Conservation (phyloP, 2,329 filamentous ascomycete species). For the Colletotrichum horii region DNA sequence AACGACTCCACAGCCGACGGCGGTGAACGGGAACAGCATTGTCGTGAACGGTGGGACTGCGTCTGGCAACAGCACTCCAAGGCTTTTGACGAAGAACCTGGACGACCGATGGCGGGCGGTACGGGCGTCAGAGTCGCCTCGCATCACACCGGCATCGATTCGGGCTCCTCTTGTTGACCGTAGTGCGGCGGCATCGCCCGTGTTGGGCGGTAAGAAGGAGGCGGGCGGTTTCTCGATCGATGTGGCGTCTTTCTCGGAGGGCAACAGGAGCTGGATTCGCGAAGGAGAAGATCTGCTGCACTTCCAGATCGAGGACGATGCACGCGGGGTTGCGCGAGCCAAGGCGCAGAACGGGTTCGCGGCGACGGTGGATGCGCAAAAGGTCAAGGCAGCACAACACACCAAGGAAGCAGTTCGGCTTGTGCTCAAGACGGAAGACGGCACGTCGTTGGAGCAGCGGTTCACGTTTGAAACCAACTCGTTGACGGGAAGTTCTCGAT, state of each 20-base stretch:
- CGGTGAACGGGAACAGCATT: background rate
- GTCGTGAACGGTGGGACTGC: background rate
- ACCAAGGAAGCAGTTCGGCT: slow-evolving; percentile 4
- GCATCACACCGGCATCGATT: background rate
- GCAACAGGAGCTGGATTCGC: slow-evolving; percentile 1
- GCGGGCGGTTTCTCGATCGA: background rate
- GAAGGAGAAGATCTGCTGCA: background rate
- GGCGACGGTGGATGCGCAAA: background rate
- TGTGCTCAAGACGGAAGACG: background rate
- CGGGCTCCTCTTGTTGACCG: background rate
- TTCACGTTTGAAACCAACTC: background rate
- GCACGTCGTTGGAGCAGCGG: background rate
- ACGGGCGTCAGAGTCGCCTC: slow-evolving; percentile 13
- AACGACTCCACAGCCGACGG: background rate
- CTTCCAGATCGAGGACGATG: slow-evolving; percentile 8
- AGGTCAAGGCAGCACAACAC: background rate
- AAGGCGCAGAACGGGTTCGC: background rate
- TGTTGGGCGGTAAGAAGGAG: background rate
- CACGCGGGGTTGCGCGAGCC: background rate
- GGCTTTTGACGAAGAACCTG: background rate
- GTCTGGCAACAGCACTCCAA: slow-evolving; percentile 1
- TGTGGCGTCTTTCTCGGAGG: slow-evolving; percentile 9
- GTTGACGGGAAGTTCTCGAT: slow-evolving; percentile 3
- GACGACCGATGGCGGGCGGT: slow-evolving; percentile 18
- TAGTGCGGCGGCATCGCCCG: slow-evolving; percentile 6